Percentiles rank a stretch among this genome's conserved stretches.
Evolutionary conservation across 306 rosid species (phyloP).

Genomic region (Crataegus laevigata): DNA sequence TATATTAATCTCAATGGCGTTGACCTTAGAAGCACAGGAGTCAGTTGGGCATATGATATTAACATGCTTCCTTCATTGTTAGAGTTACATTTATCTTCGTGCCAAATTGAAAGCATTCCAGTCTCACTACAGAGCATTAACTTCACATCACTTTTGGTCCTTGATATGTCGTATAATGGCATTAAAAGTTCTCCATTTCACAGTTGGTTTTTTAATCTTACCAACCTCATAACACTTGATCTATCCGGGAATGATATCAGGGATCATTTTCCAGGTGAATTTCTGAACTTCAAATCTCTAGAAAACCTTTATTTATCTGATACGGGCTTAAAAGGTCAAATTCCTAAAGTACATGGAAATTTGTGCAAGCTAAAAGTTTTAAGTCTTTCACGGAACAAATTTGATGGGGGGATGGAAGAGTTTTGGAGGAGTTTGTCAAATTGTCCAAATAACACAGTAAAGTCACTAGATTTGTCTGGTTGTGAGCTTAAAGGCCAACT

Average conservation of each 20-base stretch:
- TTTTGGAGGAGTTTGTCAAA: not conserved
- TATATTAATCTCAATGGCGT: too few species aligned
- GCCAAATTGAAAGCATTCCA: too few species aligned
- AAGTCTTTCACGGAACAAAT: too few species aligned
- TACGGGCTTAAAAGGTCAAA: not conserved
- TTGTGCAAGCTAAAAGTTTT: too few species aligned
- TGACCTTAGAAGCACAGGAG: too few species aligned
- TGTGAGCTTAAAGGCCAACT: not conserved
- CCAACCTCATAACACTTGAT: slow-evolving; percentile 24
- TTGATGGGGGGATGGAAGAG: not conserved
- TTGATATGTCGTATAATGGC: not conserved
- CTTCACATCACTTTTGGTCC: not conserved
- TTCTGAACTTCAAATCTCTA: too few species aligned
- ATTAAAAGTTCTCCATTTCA: not conserved
- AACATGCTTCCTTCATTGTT: too few species aligned
- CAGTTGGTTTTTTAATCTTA: too few species aligned
- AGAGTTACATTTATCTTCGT: too few species aligned
- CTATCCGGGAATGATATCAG: too few species aligned
- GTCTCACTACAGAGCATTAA: too few species aligned
- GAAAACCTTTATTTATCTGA: fast-evolving
- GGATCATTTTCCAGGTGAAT: slow-evolving; percentile 12
- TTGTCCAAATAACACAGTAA: slow-evolving; percentile 4
- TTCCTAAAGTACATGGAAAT: not conserved
- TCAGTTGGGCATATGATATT: too few species aligned
- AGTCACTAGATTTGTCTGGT: not conserved